Conservation (phyloP, 2,329 filamentous ascomycete genomes). For the Dendrostoma leiphaemia region DNA sequence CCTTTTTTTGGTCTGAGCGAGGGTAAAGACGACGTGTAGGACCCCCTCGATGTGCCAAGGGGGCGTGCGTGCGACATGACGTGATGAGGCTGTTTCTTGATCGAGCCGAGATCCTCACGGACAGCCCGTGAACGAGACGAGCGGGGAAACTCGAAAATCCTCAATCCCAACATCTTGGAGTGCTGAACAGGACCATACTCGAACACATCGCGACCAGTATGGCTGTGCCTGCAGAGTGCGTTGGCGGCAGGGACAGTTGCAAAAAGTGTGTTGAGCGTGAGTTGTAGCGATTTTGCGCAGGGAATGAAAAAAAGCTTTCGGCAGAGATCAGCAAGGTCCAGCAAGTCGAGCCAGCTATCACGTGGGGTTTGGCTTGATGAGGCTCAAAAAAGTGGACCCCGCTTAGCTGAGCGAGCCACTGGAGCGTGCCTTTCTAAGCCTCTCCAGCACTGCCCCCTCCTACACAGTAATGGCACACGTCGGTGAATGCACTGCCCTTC, state of each 20-base stretch:
- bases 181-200: slow-evolving; percentile 6
- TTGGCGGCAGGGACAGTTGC: background rate
- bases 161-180: background rate
- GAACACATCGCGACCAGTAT: slow-evolving; percentile 4
- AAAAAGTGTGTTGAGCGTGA: background rate
- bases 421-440: background rate
- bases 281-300: background rate
- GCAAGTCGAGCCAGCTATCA: slow-evolving; percentile 2
- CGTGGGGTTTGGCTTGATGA: slow-evolving; percentile 15
- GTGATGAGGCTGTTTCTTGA: background rate
- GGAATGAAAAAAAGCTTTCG: slow-evolving; percentile 11
- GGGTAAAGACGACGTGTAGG: background rate
- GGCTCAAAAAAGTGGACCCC: slow-evolving; percentile 16
- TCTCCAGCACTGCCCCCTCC: background rate
- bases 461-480: too few relatives aligned
- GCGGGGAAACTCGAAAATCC: background rate
- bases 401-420: background rate
- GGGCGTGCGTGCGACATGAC: background rate
- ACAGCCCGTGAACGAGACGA: background rate
- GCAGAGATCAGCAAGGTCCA: background rate
- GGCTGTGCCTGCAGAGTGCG: slow-evolving; percentile 17
- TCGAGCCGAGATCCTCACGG: too few relatives aligned
- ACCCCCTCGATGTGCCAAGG: too few relatives aligned
- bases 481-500: background rate
- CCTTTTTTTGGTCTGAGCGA: too few relatives aligned